phyloP scores from a whole-genome alignment of 1,139 yeast genomes.

The Sugiyamaella xylanicola region DNA sequence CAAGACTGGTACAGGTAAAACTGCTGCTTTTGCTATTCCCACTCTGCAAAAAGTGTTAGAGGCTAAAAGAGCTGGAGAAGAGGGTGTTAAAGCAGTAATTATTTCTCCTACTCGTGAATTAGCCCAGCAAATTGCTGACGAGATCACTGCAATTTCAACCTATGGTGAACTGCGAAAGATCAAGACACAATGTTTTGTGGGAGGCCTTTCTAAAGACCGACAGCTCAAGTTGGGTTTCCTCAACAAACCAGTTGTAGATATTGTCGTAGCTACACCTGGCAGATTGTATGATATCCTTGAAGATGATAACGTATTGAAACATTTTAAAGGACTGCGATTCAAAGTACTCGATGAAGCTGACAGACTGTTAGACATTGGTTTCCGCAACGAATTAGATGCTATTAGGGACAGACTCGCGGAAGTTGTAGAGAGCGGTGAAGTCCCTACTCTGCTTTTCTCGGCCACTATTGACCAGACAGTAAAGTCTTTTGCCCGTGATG shows the following conservation, averaged over 20 bases:
- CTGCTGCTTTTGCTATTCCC: slow-evolving; percentile 85
- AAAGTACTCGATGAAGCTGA: slow-evolving; percentile 90
- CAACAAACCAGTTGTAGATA: slow-evolving; percentile 44
- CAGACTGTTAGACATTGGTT: slow-evolving; percentile 75
- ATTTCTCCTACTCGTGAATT: slow-evolving; percentile 92
- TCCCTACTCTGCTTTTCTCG: slow-evolving; percentile 76
- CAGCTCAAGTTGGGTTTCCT: slow-evolving; percentile 45
- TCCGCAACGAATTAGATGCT: slow-evolving; percentile 60
- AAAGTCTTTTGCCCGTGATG: slow-evolving; percentile 60
- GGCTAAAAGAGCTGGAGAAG: slow-evolving; percentile 38
- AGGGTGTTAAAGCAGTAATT: slow-evolving; percentile 55
- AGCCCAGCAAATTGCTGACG: slow-evolving; percentile 80
- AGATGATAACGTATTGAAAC: slow-evolving; percentile 49
- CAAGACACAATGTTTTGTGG: slow-evolving; percentile 50
- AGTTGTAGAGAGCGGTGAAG: slow-evolving; percentile 38
- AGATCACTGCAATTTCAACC: slow-evolving; percentile 49
- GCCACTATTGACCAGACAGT: slow-evolving; percentile 83
- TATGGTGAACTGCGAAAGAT: slow-evolving; percentile 42
- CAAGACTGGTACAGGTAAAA: slow-evolving; percentile 95
- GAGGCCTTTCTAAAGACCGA: slow-evolving; percentile 50
- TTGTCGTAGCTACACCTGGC: slow-evolving; percentile 91
- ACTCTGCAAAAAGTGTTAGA: slow-evolving; percentile 59
- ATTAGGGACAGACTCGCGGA: slow-evolving; percentile 54
- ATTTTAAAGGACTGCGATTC: slow-evolving; percentile 58
- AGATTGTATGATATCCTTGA: slow-evolving; percentile 64